Base-by-base conservation (phyloP, 2,329 filamentous ascomycete genomes). In the Ramularia collo-cygni region DNA sequence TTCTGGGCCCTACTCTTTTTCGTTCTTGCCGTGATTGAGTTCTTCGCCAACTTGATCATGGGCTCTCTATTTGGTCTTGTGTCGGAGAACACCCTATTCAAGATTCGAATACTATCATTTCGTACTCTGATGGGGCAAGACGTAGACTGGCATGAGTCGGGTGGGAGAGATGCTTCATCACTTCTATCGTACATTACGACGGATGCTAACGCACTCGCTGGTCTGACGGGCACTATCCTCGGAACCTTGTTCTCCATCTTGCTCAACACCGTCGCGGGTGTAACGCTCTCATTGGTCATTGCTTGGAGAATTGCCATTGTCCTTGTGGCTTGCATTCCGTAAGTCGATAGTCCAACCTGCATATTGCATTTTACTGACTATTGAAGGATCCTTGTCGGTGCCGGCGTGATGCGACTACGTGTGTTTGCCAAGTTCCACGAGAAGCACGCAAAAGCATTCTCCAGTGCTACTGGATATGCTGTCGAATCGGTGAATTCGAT, bases 261-360 rank as follows among this genome's bases (percentile, higher is more conserved):
- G 3, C 72, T 86, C 46, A 85, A 83, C 58, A 76, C 86, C 18
- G 47, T 85, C 12, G 76, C 74, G 0, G 81, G 79, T 1, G 78
- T 86, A 39, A 75, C 83, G 19, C 57, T 87, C 8, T 77, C 81
- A 0, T 80, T 84, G 46, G 76, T 85, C 31, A 69, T 88, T 33
- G 80, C 80, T 2, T 88, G 83, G 84, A 82, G 77, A 54, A 85
- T 88, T 45, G 82, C 82, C 0, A 63, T 88, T 10, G 83, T 88
- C 3, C 81, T 81, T 39, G 67, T 88, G 4, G 73, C 81, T 1
- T 70, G 77, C 7, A 76, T 87, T 0, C 84, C 83, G 21, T 24
- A 24, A 24, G 21, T 24, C 21, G 21, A 24, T 24, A 6, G 21
- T 10, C 21, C 10, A 6, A 6, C 6, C 21, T 24, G 10, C 21